Conservation (phyloP, 345 rosid genomes). For the Geranium rotundifolium region DNA sequence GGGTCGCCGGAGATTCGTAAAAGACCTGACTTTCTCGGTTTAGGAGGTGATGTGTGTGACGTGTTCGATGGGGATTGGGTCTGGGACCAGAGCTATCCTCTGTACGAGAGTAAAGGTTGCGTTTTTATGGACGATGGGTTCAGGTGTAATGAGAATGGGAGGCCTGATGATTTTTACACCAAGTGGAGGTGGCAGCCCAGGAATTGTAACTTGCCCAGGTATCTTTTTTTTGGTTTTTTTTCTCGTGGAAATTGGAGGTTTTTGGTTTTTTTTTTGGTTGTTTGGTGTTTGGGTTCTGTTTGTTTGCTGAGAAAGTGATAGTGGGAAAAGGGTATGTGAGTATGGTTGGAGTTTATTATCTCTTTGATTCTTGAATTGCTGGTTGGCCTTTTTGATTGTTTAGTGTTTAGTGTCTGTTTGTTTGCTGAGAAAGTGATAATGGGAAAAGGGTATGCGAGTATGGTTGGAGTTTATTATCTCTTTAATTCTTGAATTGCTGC, state of each 20-base stretch:
- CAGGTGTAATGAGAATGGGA: conserved; percentile 72
- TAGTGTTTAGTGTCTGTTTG: no score
- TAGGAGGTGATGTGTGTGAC: conserved; percentile 47
- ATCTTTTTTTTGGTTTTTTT: no score
- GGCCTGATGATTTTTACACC: conserved; percentile 71
- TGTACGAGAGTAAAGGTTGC: conserved; percentile 77
- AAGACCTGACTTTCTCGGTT: conserved; percentile 46
- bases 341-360: background rate
- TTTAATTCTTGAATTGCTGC: no score
- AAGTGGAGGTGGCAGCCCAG: conserved; percentile 99
- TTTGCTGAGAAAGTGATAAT: no score
- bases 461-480: no score
- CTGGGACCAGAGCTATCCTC: conserved; percentile 76
- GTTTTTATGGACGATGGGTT: conserved; percentile 71
- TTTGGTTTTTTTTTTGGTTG: background rate
- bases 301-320: background rate
- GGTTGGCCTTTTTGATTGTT: no score
- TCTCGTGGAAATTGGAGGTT: no score
- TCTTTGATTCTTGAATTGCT: background rate
- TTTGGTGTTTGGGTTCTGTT: background rate
- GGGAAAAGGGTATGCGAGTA: no score
- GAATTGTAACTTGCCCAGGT: conserved; percentile 81
- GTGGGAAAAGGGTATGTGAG: no score
- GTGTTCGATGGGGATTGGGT: conserved; percentile 85
- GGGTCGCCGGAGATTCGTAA: background rate